phyloP scores from a whole-genome alignment of 148 eudicot species.

The Salicornia ramosissima region DNA sequence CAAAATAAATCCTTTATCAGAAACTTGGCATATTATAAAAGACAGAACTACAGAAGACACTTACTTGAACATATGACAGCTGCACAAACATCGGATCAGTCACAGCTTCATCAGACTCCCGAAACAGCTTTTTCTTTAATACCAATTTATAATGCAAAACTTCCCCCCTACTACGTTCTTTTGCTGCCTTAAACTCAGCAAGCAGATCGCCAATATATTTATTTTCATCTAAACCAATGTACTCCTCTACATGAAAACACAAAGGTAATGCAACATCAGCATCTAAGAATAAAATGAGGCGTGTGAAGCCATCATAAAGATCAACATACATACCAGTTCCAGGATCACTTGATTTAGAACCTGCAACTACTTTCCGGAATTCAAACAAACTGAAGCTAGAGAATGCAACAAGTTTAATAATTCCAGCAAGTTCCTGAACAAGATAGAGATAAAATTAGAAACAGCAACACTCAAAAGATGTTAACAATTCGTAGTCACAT shows the following conservation, averaged over 20 bases:
- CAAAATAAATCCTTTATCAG: background rate
- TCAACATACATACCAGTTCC: slow-evolving; percentile 64
- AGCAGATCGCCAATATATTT: slow-evolving; percentile 93
- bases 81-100: slow-evolving; percentile 97
- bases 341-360: slow-evolving; percentile 77
- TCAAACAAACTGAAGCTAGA: slow-evolving; percentile 95
- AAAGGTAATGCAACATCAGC: slow-evolving; percentile 10
- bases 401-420: slow-evolving; percentile 75
- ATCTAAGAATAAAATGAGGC: slow-evolving; percentile 1
- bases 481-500: background rate
- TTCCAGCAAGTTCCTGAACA: slow-evolving; percentile 90
- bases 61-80: slow-evolving; percentile 91
- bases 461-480: slow-evolving; percentile 7
- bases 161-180: slow-evolving; percentile 95
- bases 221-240: slow-evolving; percentile 87
- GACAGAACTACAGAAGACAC: slow-evolving; percentile 9
- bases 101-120: slow-evolving; percentile 96
- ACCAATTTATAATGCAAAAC: slow-evolving; percentile 87
- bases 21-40: background rate
- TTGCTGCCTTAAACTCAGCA: slow-evolving; percentile 89
- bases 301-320: background rate
- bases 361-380: slow-evolving; percentile 82
- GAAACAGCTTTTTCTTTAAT: slow-evolving; percentile 87
- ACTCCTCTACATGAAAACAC: slow-evolving; percentile 59
- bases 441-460: slow-evolving; percentile 15